Conservation (phyloP, 2,329 filamentous ascomycete genomes). For the Coniella vitis region DNA sequence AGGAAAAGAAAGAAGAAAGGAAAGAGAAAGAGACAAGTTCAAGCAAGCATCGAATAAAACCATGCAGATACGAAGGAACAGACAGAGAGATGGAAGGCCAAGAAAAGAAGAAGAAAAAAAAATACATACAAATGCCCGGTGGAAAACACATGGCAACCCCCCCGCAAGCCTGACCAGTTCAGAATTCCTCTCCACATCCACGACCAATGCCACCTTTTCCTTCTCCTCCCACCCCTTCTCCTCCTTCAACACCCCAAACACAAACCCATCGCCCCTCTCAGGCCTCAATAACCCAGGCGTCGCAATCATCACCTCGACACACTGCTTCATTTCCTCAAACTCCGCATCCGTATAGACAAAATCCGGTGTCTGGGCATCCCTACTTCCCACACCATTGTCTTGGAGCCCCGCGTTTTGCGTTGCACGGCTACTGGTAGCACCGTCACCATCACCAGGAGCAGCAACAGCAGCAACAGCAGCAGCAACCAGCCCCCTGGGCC, state of each 20-base stretch:
- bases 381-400: no score
- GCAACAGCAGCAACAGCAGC: no score
- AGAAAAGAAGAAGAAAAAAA: background rate
- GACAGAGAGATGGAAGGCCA: background rate
- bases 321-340: slow-evolving; percentile 34
- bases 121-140: slow-evolving; percentile 39
- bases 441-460: no score
- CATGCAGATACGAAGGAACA: background rate
- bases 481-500: slow-evolving; percentile 39
- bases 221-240: background rate
- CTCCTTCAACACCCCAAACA: slow-evolving; percentile 41
- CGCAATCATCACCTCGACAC: slow-evolving; percentile 36
- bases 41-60: no score
- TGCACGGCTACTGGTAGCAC: no score
- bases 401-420: no score
- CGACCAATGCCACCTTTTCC: slow-evolving; percentile 10
- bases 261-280: slow-evolving; percentile 46
- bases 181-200: slow-evolving; percentile 36
- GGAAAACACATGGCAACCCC: slow-evolving; percentile 43
- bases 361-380: no score
- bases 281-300: slow-evolving; percentile 30
- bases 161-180: slow-evolving; percentile 34
- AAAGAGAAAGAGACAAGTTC: no score
- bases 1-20: background rate
- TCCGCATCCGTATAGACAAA: slow-evolving; percentile 44